Percentiles rank a stretch among this genome's conserved stretches.
These are phyloP conservation scores for Ehretia macrophylla DNA, from an alignment of 257 asterid species.

Conservation along the genomic window DNA sequence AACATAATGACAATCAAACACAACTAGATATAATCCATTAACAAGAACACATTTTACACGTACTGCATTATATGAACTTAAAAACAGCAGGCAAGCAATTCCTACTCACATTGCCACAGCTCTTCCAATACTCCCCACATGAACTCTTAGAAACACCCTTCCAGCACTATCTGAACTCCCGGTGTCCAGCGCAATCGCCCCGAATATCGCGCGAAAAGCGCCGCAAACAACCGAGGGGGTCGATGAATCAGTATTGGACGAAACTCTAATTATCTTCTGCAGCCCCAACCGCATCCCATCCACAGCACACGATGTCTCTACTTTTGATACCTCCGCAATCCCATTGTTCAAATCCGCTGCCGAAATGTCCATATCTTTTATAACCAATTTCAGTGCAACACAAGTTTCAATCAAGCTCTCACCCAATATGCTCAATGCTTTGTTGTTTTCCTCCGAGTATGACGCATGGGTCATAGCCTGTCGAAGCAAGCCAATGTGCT, in stretches of 20 bases:
- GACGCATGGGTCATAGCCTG: constrained; percentile 81
- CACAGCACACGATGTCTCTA: constrained; percentile 47
- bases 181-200: constrained; percentile 66
- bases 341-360: constrained; percentile 48
- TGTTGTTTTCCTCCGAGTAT: constrained; percentile 78
- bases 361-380: constrained; percentile 40
- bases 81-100: no score
- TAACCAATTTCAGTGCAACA: constrained; percentile 32
- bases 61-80: not conserved
- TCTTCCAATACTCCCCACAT: constrained; percentile 16
- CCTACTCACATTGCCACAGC: constrained; percentile 37
- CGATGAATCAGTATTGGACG: constrained; percentile 48
- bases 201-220: constrained; percentile 69
- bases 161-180: constrained; percentile 50
- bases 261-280: constrained; percentile 64
- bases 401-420: constrained; percentile 44
- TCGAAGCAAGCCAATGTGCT: constrained; percentile 44
- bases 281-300: constrained; percentile 53
- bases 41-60: not conserved
- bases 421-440: constrained; percentile 60
- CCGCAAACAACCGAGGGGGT: constrained; percentile 70
- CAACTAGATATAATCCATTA: no score
- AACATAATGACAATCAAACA: no score
- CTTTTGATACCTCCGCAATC: constrained; percentile 40
- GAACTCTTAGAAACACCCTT: constrained; percentile 31